Conservation (phyloP, 208 protist genomes). For the Wallacemonas rigidus region DNA sequence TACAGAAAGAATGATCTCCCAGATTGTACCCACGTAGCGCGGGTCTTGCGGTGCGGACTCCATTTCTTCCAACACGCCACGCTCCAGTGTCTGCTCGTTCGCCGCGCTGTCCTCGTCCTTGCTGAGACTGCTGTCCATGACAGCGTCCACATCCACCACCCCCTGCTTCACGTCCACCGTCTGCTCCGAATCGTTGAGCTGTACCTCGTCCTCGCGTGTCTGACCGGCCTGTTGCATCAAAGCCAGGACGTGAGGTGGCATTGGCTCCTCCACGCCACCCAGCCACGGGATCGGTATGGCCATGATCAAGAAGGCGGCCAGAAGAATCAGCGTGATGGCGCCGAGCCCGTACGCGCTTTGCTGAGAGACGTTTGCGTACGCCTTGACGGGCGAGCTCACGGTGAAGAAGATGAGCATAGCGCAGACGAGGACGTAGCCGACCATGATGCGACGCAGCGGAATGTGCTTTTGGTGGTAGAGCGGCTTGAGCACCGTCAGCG, state of each 20-base stretch:
- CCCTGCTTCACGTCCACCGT: background rate
- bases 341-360: conserved; percentile 25
- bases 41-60: conserved; percentile 35
- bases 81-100: background rate
- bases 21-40: conserved; percentile 32
- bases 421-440: conserved; percentile 46
- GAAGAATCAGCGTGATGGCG: conserved; percentile 35
- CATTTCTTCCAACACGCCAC: conserved; percentile 21
- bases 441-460: conserved; percentile 43
- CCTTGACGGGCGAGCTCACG: conserved; percentile 49
- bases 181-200: conserved; percentile 10
- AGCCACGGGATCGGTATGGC: conserved; percentile 44
- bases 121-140: conserved; percentile 1
- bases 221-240: background rate
- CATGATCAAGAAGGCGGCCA: conserved; percentile 46
- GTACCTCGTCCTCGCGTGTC: conserved; percentile 13
- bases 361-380: conserved; percentile 33
- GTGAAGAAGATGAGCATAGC: conserved; percentile 58
- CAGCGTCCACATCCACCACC: background rate
- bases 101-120: background rate
- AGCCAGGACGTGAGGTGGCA: background rate
- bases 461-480: conserved; percentile 61
- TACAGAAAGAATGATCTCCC: conserved; percentile 35
- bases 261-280: conserved; percentile 53
- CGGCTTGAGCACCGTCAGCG: conserved; percentile 23